Conservation (phyloP, 345 rosid genomes). For the Erysimum cheiranthoides region DNA sequence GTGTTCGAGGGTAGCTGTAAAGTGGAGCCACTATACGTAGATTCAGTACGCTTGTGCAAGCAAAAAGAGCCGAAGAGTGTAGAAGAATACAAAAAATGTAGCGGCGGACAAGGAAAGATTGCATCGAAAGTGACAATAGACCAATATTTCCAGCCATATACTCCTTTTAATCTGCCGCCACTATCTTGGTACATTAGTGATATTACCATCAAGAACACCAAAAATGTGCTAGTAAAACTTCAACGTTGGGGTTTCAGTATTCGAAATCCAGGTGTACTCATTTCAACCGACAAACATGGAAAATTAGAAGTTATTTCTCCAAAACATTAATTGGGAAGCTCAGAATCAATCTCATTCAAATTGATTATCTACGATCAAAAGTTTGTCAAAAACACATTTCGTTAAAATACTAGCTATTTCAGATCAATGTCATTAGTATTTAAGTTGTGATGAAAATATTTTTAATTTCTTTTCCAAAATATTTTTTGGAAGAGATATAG, state of each 20-base stretch:
- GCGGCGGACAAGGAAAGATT: constrained; percentile 68
- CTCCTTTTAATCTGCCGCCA: constrained; percentile 69
- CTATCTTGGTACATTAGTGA: constrained; percentile 81
- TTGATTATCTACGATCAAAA: too few species aligned
- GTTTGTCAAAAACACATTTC: too few species aligned
- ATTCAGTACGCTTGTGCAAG: constrained; percentile 60
- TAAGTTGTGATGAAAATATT: too few species aligned
- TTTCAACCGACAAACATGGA: background rate
- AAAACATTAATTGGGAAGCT: too few species aligned
- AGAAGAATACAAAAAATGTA: constrained; percentile 68
- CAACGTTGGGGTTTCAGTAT: background rate
- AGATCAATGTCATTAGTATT: too few species aligned
- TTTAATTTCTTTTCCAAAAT: too few species aligned
- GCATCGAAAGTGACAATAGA: constrained; percentile 73
- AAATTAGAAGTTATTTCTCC: background rate
- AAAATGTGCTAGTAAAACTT: constrained; percentile 6
- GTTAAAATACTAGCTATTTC: too few species aligned
- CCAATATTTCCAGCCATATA: constrained; percentile 74
- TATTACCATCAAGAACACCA: constrained; percentile 68
- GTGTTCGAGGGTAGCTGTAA: constrained; percentile 75
- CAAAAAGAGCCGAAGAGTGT: constrained; percentile 59
- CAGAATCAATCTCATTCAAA: too few species aligned
- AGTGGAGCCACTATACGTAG: constrained; percentile 68
- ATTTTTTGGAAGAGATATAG: too few species aligned
- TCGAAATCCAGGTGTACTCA: background rate